Evolutionary conservation across 2,329 filamentous ascomycete genomes (phyloP).

Genomic region (Neophaeococcomyces aloes): DNA sequence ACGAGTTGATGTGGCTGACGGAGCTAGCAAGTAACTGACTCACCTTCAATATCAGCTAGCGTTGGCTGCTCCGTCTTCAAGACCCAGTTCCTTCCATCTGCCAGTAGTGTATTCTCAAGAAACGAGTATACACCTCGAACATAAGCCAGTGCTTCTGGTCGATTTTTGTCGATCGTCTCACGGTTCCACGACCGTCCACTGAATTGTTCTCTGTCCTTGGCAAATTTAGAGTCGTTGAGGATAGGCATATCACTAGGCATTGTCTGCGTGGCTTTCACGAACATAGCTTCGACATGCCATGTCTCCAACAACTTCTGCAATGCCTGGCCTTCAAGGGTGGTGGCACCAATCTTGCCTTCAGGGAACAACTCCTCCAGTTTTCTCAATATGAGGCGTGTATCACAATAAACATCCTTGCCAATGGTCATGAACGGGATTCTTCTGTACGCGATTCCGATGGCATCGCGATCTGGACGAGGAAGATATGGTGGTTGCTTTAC

Average conservation of each 20-base stretch:
- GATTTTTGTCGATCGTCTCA: constrained; percentile 31
- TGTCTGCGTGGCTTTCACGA: constrained; percentile 42
- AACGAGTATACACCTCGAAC: constrained; percentile 46
- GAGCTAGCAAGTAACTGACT: constrained; percentile 9
- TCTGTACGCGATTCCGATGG: constrained; percentile 54
- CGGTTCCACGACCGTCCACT: constrained; percentile 34
- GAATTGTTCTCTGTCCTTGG: constrained; percentile 45
- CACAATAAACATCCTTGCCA: constrained; percentile 56
- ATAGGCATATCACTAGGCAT: constrained; percentile 48
- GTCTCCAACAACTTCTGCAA: constrained; percentile 47
- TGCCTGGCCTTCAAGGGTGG: constrained; percentile 34
- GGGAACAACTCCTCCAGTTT: constrained; percentile 47
- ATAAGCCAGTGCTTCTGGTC: constrained; percentile 48
- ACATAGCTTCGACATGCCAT: constrained; percentile 50
- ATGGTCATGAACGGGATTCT: constrained; percentile 59
- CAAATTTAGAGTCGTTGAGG: constrained; percentile 48
- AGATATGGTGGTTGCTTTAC: constrained; percentile 57
- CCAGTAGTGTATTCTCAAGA: constrained; percentile 52
- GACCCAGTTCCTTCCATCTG: constrained; percentile 58
- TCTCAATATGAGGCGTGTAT: constrained; percentile 56
- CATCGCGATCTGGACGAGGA: constrained; percentile 54
- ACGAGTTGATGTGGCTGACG: neutral
- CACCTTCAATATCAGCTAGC: constrained; percentile 57
- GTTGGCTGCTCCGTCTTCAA: constrained; percentile 42
- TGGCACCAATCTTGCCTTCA: constrained; percentile 30